Base-by-base conservation (phyloP, 2,329 filamentous ascomycete genomes). In the Verticillium tricorpus region DNA sequence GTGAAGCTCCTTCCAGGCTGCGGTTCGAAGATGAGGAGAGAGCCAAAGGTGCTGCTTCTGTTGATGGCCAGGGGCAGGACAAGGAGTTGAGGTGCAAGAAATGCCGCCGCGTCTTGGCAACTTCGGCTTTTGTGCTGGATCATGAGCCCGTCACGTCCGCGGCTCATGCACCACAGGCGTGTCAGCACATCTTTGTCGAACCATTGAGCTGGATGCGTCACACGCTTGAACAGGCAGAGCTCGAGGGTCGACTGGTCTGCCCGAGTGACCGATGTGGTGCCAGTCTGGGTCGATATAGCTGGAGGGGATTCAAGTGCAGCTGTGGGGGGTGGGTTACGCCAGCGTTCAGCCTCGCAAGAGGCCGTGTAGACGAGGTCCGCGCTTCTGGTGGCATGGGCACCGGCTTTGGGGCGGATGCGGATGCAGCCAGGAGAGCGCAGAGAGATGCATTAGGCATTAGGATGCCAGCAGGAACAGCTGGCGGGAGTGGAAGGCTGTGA, bases 201-300 rank as follows among this genome's bases (percentile, higher is more conserved):
- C 92, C 95, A 0, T 80, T 99, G 37, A 91, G 91, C 15, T 99
- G 95, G 95, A 99, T 99, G 95, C 87, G 91, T 7, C 80, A 88
- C 1, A 88, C 89, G 69, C 85, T 99, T 3, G 90, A 93, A 69
- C 85, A 90, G 69, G 93, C 91, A 32, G 86, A 89, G 64, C 82
- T 98, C 28, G 91, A 93, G 63, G 95, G 95, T 28, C 87, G 94
- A 11, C 81, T 99, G 35, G 85, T 88, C 62, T 99, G 95, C 70
- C 94, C 95, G 11, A 90, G 89, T 68, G 63, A 73, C 9, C 90
- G 89, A 70, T 99, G 95, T 74, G 86, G 85, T 56, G 87, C 91
- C 50, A 92, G 92, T 59, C 86, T 98, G 57, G 95, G 95, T 45
- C 91, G 95, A 69, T 99, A 97, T 72, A 91, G 94, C 59, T 99